Conservation (phyloP, 768 basidiomycete species). For the Coprinellus aureogranulatus region DNA sequence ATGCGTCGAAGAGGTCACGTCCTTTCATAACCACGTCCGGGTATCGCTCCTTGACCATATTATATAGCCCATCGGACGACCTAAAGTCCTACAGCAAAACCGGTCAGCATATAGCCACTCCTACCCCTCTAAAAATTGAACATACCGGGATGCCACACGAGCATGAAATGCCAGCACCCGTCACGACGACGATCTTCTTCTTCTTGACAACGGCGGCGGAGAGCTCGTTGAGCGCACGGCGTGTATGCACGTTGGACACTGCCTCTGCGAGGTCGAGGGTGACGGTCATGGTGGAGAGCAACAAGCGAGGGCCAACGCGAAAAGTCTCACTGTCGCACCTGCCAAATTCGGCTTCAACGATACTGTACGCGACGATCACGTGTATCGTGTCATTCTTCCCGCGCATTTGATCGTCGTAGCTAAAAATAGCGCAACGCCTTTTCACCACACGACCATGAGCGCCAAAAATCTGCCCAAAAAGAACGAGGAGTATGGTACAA, state of each 20-base stretch:
- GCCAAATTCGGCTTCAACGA: not conserved
- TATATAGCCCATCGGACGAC: constrained; percentile 89
- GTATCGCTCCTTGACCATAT: constrained; percentile 82
- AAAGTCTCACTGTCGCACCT: not conserved
- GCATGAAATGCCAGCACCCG: constrained; percentile 95
- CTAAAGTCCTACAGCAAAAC: constrained; percentile 77
- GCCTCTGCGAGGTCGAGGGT: constrained; percentile 53
- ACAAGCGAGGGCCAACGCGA: not conserved
- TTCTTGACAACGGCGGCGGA: constrained; percentile 78
- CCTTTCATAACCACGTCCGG: constrained; percentile 85
- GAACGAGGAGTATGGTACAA: constrained; percentile 69
- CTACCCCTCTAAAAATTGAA: constrained; percentile 12
- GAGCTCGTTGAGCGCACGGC: constrained; percentile 64
- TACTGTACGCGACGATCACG: not conserved
- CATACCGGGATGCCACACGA: constrained; percentile 94
- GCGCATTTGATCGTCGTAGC: not conserved
- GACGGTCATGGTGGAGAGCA: constrained; percentile 41
- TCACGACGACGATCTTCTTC: constrained; percentile 85
- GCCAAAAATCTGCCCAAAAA: constrained; percentile 47
- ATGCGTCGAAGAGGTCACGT: constrained; percentile 92
- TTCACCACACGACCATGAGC: constrained; percentile 8
- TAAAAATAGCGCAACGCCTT: constrained; percentile 6
- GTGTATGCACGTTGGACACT: constrained; percentile 46
- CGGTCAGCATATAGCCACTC: constrained; percentile 10
- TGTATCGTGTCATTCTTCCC: not conserved